phyloP scores from a whole-genome alignment of 2,329 filamentous ascomycete genomes.

The Hypoxylon sp. region DNA sequence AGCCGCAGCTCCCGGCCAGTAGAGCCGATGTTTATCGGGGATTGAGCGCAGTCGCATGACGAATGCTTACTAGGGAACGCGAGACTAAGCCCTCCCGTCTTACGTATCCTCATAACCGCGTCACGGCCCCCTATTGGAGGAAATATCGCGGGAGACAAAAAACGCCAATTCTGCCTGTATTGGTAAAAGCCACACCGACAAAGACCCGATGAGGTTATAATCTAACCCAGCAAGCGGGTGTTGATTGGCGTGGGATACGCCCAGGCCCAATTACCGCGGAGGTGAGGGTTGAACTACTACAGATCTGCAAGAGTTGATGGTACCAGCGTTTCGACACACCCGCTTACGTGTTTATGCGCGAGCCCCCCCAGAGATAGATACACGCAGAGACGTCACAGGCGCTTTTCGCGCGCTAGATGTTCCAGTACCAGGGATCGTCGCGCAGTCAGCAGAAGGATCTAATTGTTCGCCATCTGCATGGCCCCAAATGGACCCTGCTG shows the following conservation, averaged over 20 bases:
- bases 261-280: conserved; percentile 10
- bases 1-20: conserved; percentile 12
- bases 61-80: conserved; percentile 23
- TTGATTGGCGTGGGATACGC: conserved; percentile 26
- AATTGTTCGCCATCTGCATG: conserved; percentile 19
- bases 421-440: conserved; percentile 28
- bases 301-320: conserved; percentile 14
- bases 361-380: not conserved
- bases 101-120: conserved; percentile 28
- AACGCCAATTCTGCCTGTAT: not conserved
- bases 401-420: conserved; percentile 6
- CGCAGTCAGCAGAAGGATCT: conserved; percentile 30
- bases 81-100: conserved; percentile 40
- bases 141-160: conserved; percentile 1
- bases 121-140: conserved; percentile 24
- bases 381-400: not conserved
- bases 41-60: conserved; percentile 8
- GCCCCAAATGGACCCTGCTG: conserved; percentile 17
- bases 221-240: not conserved
- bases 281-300: not conserved
- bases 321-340: conserved; percentile 18
- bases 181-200: conserved; percentile 40
- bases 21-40: conserved; percentile 9
- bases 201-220: conserved; percentile 27
- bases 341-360: conserved; percentile 34